phyloP scores from a whole-genome alignment of 768 basidiomycete genomes.

The Gelatoporia subvermispora region DNA sequence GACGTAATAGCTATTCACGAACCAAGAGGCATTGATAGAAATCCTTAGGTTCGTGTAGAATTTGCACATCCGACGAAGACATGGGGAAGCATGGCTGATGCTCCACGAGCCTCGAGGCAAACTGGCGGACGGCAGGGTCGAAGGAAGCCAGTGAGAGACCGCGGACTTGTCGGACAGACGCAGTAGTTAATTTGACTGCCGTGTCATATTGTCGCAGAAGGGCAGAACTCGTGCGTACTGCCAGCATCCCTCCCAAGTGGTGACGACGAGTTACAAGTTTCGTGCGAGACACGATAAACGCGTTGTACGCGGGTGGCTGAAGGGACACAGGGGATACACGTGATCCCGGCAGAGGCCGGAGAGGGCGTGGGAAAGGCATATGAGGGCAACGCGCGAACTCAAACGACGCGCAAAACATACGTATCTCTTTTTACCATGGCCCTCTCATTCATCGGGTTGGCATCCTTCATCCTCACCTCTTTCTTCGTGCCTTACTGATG shows the following conservation, averaged over 20 bases:
- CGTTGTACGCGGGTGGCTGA: constrained; percentile 9
- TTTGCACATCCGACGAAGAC: constrained; percentile 16
- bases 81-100: constrained; percentile 25
- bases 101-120: constrained; percentile 17
- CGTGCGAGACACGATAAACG: not conserved
- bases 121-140: constrained; percentile 21
- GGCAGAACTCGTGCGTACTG: constrained; percentile 3
- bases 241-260: too few relatives aligned
- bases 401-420: not conserved
- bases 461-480: constrained; percentile 2
- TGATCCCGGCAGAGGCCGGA: constrained; percentile 32
- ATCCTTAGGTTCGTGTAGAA: constrained; percentile 20
- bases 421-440: constrained; percentile 42
- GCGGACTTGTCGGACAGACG: constrained; percentile 4
- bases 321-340: constrained; percentile 27
- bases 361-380: not conserved
- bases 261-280: too few relatives aligned
- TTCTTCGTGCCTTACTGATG: constrained; percentile 9
- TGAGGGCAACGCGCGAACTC: not conserved
- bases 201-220: constrained; percentile 1
- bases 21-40: constrained; percentile 24
- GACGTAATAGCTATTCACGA: constrained; percentile 2
- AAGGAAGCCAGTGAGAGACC: constrained; percentile 11
- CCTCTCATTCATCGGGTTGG: constrained; percentile 71
- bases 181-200: not conserved